Conservation (phyloP, 768 basidiomycete genomes). For the Mycena leptocephala region DNA sequence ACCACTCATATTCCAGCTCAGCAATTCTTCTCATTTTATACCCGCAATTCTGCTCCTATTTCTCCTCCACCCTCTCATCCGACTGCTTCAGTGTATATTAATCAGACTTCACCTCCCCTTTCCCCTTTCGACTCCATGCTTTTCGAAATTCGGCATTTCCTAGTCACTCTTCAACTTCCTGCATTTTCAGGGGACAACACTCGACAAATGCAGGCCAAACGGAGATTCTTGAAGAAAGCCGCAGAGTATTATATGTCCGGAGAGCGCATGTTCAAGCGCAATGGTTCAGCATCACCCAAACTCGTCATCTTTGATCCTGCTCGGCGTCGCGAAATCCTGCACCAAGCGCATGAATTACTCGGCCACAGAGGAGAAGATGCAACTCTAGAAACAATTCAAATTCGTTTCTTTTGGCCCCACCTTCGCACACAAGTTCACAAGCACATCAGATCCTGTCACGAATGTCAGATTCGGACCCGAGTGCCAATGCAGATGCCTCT, state of each 20-base stretch:
- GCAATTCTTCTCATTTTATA: not conserved
- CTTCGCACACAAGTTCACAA: constrained; percentile 29
- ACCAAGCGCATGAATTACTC: constrained; percentile 36
- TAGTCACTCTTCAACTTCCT: constrained; percentile 17
- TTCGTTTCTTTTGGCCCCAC: constrained; percentile 45
- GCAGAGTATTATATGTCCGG: constrained; percentile 20
- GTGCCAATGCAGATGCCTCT: constrained; percentile 33
- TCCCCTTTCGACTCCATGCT: constrained; percentile 12
- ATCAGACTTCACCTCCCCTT: not conserved
- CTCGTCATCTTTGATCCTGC: constrained; percentile 32
- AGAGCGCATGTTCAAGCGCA: constrained; percentile 22
- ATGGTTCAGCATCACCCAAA: not conserved
- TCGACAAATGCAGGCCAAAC: not conserved
- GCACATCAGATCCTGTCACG: constrained; percentile 44
- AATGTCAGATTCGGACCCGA: constrained; percentile 41
- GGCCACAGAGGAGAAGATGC: constrained; percentile 42
- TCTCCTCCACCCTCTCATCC: not conserved
- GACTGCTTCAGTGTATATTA: constrained; percentile 1
- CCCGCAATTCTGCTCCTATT: not conserved
- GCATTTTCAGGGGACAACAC: not conserved
- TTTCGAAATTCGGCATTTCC: constrained; percentile 34
- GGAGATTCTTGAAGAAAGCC: constrained; percentile 26
- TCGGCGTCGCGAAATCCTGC: not conserved
- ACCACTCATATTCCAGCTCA: not conserved
- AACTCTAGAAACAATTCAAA: not conserved